Percentiles rank a stretch among this genome's conserved stretches.
Conservation (phyloP, 495 filamentous ascomycete genomes). For the Penicillium coprophilum region DNA sequence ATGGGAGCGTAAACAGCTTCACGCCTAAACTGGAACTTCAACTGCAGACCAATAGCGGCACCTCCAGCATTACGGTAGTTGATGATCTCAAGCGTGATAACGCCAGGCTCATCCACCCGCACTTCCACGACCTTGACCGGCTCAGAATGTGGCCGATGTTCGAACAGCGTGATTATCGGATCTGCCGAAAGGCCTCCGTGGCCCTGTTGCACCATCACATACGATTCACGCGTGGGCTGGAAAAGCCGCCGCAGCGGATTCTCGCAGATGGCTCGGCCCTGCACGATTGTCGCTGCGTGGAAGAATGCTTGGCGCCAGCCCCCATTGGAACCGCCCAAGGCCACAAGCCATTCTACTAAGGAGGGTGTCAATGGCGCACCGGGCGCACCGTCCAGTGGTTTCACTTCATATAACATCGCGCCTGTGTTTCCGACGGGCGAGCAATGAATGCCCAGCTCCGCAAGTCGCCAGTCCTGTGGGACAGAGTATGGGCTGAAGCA, state of each 20-base stretch:
- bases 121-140: constrained; percentile 83
- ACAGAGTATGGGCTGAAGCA: constrained; percentile 66
- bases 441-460: constrained; percentile 35
- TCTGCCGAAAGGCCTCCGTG: constrained; percentile 76
- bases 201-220: constrained; percentile 56
- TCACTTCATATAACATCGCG: constrained; percentile 34
- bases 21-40: constrained; percentile 87
- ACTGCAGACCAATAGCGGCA: constrained; percentile 71
- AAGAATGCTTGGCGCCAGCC: constrained; percentile 94
- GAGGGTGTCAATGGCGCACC: constrained; percentile 36
- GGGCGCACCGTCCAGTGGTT: constrained; percentile 55
- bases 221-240: too few relatives aligned
- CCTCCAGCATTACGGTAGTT: constrained; percentile 83
- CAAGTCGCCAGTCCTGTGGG: constrained; percentile 25
- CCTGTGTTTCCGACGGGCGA: too few relatives aligned
- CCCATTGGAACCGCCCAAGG: constrained; percentile 78
- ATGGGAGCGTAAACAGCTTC: constrained; percentile 94
- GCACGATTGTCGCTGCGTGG: constrained; percentile 85
- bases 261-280: constrained; percentile 92
- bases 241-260: constrained; percentile 84
- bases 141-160: constrained; percentile 20
- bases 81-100: constrained; percentile 81
- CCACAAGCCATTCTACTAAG: constrained; percentile 62
- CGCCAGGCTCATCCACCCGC: constrained; percentile 65
- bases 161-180: constrained; percentile 40